Evolutionary conservation across 2,329 filamentous ascomycete genomes (phyloP).

Genomic region (Verticillium tricorpus): DNA sequence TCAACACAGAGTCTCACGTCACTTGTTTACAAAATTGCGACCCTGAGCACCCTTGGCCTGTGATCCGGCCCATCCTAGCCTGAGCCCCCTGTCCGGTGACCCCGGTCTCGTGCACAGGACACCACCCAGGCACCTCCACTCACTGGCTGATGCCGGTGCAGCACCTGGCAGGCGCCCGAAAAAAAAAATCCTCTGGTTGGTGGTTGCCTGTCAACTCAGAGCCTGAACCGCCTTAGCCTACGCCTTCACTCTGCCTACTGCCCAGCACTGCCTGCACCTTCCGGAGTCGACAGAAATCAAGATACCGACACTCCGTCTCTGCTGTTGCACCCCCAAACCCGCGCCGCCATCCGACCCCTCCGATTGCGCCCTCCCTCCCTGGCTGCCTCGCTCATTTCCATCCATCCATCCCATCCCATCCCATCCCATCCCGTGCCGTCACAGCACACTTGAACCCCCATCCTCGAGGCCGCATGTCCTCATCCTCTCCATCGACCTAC

Average conservation of each 20-base stretch:
- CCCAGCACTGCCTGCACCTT: no score
- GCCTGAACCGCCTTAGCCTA: background rate
- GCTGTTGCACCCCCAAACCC: constrained; percentile 5
- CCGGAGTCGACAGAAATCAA: constrained; percentile 10
- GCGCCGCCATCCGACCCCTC: background rate
- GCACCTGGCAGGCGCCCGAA: background rate
- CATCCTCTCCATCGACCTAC: constrained; percentile 7
- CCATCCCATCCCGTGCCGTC: constrained; percentile 9
- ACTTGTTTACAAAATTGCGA: background rate
- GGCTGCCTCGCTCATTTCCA: background rate
- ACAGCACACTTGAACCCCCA: constrained; percentile 5
- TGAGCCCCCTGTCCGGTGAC: background rate
- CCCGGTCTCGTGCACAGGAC: background rate
- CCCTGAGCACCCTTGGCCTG: background rate
- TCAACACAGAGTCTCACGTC: background rate
- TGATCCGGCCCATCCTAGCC: background rate
- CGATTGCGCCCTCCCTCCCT: background rate
- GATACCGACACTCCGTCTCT: constrained; percentile 12
- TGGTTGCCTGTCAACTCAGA: background rate
- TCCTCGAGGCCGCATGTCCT: constrained; percentile 10
- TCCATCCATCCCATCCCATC: constrained; percentile 8
- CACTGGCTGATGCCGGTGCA: background rate
- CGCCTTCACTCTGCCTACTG: background rate
- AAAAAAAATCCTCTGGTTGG: background rate
- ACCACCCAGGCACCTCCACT: no score